These are phyloP conservation scores for Earliella scabrosa DNA, from an alignment of 1,284 basidiomycete genomes.

Conservation along the genomic window DNA sequence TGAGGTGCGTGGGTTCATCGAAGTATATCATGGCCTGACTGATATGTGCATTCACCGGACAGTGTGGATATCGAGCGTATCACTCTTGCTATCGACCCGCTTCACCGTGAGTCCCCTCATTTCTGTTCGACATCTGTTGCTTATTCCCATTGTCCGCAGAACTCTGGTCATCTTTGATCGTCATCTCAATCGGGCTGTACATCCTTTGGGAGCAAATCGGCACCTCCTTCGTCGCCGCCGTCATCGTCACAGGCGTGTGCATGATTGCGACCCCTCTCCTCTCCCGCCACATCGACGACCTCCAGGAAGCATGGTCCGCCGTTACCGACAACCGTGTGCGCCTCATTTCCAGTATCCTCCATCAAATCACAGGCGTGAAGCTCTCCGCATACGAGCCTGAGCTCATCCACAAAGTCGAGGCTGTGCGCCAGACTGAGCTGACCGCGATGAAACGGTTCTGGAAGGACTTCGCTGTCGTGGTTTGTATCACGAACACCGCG, in stretches of 20 bases:
- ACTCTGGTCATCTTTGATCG: conserved; percentile 1
- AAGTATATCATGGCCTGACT: background rate
- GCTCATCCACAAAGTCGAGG: background rate
- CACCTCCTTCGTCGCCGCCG: conserved; percentile 4
- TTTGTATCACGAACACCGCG: conserved; percentile 5
- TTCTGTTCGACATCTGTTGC: too few relatives aligned
- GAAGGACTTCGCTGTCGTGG: conserved; percentile 3
- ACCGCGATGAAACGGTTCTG: conserved; percentile 7
- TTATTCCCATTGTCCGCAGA: background rate
- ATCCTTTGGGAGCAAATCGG: conserved; percentile 3
- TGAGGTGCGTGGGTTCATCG: background rate
- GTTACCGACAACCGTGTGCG: conserved; percentile 2
- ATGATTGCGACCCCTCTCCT: conserved; percentile 4
- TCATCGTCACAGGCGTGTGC: conserved; percentile 3
- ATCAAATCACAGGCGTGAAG: conserved; percentile 6
- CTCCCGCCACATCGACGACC: conserved; percentile 6
- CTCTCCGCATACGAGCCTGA: conserved; percentile 6
- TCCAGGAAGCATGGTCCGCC: conserved; percentile 3
- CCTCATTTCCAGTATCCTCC: conserved; percentile 2
- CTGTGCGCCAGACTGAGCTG: conserved; percentile 1
- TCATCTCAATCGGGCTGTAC: conserved; percentile 4
- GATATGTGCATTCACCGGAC: background rate
- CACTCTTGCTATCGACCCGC: conserved; percentile 4
- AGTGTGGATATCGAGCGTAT: conserved; percentile 6
- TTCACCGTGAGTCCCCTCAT: background rate